Conservation (phyloP, 768 basidiomycete species). For the Pleurotus platypus region DNA sequence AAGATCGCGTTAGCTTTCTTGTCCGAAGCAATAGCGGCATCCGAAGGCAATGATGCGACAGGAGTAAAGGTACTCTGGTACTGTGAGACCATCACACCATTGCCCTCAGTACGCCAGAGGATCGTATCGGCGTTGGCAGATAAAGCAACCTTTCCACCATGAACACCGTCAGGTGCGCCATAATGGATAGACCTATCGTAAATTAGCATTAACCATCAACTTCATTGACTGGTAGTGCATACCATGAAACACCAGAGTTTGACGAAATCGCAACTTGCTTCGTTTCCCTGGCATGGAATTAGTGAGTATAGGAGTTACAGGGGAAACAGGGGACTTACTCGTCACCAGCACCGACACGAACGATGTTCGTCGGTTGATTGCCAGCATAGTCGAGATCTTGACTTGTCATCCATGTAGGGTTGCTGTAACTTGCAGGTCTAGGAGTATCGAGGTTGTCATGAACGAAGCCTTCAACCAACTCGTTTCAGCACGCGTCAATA, state of each 20-base stretch:
- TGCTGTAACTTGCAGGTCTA: slow-evolving; percentile 35
- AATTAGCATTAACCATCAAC: no score
- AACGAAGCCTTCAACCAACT: no score
- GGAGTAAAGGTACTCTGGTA: slow-evolving; percentile 43
- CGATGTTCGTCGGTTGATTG: slow-evolving; percentile 43
- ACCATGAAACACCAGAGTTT: slow-evolving; percentile 53
- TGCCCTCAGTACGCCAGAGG: slow-evolving; percentile 48
- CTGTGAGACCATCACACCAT: slow-evolving; percentile 52
- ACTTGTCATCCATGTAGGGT: slow-evolving; percentile 44
- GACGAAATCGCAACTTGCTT: slow-evolving; percentile 57
- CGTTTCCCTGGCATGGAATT: slow-evolving; percentile 27
- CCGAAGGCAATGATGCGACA: slow-evolving; percentile 49
- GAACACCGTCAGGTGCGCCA: slow-evolving; percentile 49
- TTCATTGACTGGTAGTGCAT: no score
- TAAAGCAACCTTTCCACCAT: slow-evolving; percentile 22
- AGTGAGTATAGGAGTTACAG: not conserved
- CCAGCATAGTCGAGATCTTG: slow-evolving; percentile 55
- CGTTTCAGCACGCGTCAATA: not conserved
- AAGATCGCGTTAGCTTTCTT: slow-evolving; percentile 54
- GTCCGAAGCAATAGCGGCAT: slow-evolving; percentile 58
- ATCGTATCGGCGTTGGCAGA: slow-evolving; percentile 55
- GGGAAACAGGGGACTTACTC: slow-evolving; percentile 24
- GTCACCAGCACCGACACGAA: slow-evolving; percentile 49
- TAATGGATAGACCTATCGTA: slow-evolving; percentile 51
- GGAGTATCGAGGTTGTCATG: slow-evolving; percentile 40